Evolutionary conservation across 345 rosid species (phyloP).

Genomic region (Tarenaya hassleriana): DNA sequence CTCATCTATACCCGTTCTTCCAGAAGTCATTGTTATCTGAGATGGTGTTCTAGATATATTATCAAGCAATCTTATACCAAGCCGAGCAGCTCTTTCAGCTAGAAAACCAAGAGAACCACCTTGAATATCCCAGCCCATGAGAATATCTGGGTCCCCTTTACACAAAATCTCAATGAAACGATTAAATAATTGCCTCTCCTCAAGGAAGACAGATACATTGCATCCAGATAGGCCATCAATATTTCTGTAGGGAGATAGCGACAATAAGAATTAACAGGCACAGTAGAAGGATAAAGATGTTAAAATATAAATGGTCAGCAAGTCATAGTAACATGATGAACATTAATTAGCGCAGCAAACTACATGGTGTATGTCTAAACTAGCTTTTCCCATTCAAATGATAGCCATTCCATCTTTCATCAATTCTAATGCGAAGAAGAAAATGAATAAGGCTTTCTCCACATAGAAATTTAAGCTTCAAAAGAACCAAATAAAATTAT

Average conservation of each 20-base stretch:
- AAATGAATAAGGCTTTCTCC: background rate
- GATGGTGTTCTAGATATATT: conserved; percentile 67
- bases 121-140: conserved; percentile 95
- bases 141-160: conserved; percentile 70
- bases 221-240: conserved; percentile 63
- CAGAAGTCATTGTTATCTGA: conserved; percentile 28
- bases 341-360: background rate
- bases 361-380: too few relatives aligned
- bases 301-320: conserved; percentile 1
- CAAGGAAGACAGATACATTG: conserved; percentile 45
- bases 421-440: background rate
- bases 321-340: background rate
- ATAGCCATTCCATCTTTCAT: too few relatives aligned
- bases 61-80: conserved; percentile 77
- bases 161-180: conserved; percentile 45
- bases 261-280: conserved; percentile 17
- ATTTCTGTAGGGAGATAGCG: conserved; percentile 41
- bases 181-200: conserved; percentile 59
- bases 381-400: too few relatives aligned
- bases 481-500: conserved; percentile 6
- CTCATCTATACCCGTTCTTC: conserved; percentile 30
- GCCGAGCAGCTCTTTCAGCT: conserved; percentile 93
- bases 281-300: background rate
- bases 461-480: background rate
- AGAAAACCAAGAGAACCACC: conserved; percentile 88